A percentile compares a stretch with the other conserved stretches of the same genome.
Evolutionary conservation across 2,329 filamentous ascomycete species (phyloP).

Genomic region (Diaporthe caulivora): DNA sequence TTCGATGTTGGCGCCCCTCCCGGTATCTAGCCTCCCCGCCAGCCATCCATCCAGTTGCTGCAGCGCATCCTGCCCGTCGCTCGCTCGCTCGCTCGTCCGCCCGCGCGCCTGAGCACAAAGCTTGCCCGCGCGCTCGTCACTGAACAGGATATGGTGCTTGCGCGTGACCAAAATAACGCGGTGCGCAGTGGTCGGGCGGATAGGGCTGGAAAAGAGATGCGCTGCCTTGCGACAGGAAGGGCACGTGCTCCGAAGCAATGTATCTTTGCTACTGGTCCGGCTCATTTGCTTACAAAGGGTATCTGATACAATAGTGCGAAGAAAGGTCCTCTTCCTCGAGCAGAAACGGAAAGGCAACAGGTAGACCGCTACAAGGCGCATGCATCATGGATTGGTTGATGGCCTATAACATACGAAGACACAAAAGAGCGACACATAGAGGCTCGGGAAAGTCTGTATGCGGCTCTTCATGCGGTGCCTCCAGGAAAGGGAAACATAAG

Average conservation of each 20-base stretch:
- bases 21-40: neutral
- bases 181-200: neutral
- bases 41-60: neutral
- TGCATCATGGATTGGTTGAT: neutral
- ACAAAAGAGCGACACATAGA: neutral
- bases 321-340: conserved; percentile 96
- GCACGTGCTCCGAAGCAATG: neutral
- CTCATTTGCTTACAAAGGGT: neutral
- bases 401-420: neutral
- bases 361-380: conserved; percentile 26
- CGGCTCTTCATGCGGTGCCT: neutral
- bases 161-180: neutral
- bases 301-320: conserved; percentile 74
- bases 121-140: too few species aligned
- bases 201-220: neutral
- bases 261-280: neutral
- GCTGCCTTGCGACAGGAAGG: neutral
- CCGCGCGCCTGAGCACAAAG: neutral
- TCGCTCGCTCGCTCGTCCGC: neutral
- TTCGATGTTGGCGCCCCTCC: too few species aligned
- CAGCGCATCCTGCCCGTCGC: neutral
- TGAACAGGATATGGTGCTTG: neutral
- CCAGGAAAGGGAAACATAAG: neutral
- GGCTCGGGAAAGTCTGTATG: neutral
- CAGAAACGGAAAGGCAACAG: conserved; percentile 82